A percentile compares a stretch with the other conserved stretches of the same genome.
phyloP scores from a whole-genome alignment of 140 eudicot species.

The Bidens hawaiensis region DNA sequence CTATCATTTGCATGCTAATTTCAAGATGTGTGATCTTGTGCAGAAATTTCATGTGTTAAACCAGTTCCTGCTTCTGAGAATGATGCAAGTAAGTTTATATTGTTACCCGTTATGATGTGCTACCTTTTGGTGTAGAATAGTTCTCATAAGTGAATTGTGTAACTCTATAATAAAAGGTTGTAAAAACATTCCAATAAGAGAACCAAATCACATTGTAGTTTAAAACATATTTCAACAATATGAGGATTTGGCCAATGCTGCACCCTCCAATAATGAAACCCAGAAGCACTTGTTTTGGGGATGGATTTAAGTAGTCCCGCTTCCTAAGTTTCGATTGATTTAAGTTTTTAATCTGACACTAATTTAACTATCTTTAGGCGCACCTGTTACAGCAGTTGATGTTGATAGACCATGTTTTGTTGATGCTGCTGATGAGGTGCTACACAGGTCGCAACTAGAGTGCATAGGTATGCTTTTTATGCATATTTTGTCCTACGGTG shows the following conservation, averaged over 20 bases:
- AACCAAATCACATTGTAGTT: background rate
- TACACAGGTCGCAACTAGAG: slow-evolving; percentile 52
- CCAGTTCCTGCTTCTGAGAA: slow-evolving; percentile 34
- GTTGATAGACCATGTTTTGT: slow-evolving; percentile 51
- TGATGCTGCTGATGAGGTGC: slow-evolving; percentile 43
- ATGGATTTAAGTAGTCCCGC: background rate
- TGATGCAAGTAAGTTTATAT: slow-evolving; percentile 33
- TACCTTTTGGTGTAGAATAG: background rate
- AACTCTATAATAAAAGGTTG: background rate
- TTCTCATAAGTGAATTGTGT: background rate
- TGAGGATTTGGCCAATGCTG: background rate
- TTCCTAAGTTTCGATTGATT: background rate
- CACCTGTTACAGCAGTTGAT: slow-evolving; percentile 31
- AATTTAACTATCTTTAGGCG: slow-evolving; percentile 23
- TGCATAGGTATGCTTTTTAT: slow-evolving; percentile 46
- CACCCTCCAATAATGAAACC: background rate
- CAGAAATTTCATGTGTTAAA: slow-evolving; percentile 63
- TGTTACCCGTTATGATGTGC: background rate
- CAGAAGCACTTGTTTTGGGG: background rate
- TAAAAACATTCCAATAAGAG: background rate
- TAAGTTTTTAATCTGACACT: background rate
- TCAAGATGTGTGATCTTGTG: slow-evolving; percentile 8
- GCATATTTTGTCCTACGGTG: background rate
- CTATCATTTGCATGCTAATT: slow-evolving; percentile 16
- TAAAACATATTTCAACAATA: background rate